Evolutionary conservation across 805 yeast species (phyloP), one percentile per base, ranked within the genome.

Genomic region (Yamadazyma laniorum): DNA sequence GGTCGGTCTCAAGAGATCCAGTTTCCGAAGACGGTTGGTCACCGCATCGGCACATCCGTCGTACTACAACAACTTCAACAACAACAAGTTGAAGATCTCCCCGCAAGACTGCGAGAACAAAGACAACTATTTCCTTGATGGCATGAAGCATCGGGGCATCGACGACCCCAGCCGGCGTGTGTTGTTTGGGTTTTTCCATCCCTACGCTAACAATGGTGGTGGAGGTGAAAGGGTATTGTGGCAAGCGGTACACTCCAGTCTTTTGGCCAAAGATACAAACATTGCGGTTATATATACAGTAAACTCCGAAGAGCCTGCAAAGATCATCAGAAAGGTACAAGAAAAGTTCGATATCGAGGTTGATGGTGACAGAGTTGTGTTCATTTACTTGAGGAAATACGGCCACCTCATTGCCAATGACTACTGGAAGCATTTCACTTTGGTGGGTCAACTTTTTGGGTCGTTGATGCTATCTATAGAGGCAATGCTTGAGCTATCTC

Each of bases 151-250:
- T 6, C 51, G 72, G 26, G 64, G 56, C 35, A 57, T 58, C 2
- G 45, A 53, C 2, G 76, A 72, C 48, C 58, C 63, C 1, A 41
- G 48, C 12, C 54, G 85, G 18, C 58, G 53, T 28, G 48, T 70
- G 7, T 59, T 87, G 8, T 82, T 69, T 56, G 99, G 98, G 5
- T 90, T 85, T 53, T 89, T 93, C 67, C 99, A 93, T 62, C 99
- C 99, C 0, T 85, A 82, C 51, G 89, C 96, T 47, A 86, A 85
- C 56, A 95, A 96, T 27, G 96, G 95, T 32, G 99, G 99, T 14
- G 99, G 99, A 21, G 99, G 99, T 17, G 99, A 93, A 57, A 77
- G 91, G 40, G 99, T 93, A 0, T 67, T 93, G 28, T 93, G 99
- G 99, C 89, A 86, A 39, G 96, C 96, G 0, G 86, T 91, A 5